Evolutionary conservation across 106 monocot genomes (phyloP).

Genomic region (Allium fistulosum): DNA sequence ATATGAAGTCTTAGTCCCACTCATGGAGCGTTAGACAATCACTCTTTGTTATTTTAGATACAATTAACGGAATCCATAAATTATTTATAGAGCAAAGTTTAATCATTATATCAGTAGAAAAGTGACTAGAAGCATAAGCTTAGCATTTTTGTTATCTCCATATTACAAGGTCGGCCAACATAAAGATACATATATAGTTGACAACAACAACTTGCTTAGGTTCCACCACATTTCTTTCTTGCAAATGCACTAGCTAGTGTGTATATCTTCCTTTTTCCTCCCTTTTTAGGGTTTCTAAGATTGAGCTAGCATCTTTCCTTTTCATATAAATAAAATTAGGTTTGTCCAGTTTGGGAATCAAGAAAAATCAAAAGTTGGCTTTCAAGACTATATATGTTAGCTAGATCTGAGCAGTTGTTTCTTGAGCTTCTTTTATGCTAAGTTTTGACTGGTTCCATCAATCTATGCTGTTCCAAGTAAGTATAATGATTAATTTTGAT

Average conservation of each 20-base stretch:
- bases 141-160: background rate
- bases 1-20: too few species aligned
- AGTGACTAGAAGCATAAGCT: background rate
- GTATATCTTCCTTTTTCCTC: constrained; percentile 2
- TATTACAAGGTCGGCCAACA: too few species aligned
- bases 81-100: too few species aligned
- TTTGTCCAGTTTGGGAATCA: too few species aligned
- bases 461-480: background rate
- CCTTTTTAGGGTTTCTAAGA: constrained; percentile 20
- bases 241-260: background rate
- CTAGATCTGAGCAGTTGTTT: background rate
- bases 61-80: too few species aligned
- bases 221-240: constrained; percentile 15
- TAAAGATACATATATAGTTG: too few species aligned
- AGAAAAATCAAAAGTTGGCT: background rate
- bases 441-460: background rate
- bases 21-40: too few species aligned
- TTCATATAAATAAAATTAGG: background rate
- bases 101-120: too few species aligned
- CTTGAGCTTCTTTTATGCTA: background rate
- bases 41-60: too few species aligned
- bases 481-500: background rate
- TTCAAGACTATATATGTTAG: background rate
- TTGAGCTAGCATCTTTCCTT: constrained; percentile 26
- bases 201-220: background rate